Percentiles rank a stretch among this genome's conserved stretches.
phyloP scores from a whole-genome alignment of 1,139 yeast species.

The Saccharomycopsis hybrid region DNA sequence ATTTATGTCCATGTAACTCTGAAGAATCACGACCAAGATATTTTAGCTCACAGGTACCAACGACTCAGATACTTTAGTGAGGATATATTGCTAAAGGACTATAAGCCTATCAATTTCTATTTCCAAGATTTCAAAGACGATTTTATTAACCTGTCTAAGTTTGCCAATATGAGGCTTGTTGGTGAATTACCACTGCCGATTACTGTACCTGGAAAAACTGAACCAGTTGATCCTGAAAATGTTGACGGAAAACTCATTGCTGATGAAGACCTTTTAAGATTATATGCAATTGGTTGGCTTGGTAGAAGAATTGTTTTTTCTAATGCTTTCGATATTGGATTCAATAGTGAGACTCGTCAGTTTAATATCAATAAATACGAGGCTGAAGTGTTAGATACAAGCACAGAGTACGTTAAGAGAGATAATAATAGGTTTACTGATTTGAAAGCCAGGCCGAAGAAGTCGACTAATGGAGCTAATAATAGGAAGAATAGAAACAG shows the following conservation, averaged over 20 bases:
- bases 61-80: slow-evolving; percentile 54
- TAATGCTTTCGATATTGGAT: slow-evolving; percentile 11
- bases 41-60: slow-evolving; percentile 29
- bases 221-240: slow-evolving; percentile 24
- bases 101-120: slow-evolving; percentile 44
- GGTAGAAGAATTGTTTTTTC: slow-evolving; percentile 29
- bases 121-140: slow-evolving; percentile 58
- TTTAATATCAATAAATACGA: slow-evolving; percentile 4
- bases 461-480: too few species aligned
- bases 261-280: slow-evolving; percentile 33
- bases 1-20: slow-evolving; percentile 24
- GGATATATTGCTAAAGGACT: slow-evolving; percentile 58
- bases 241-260: slow-evolving; percentile 7
- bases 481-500: too few species aligned
- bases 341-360: background rate
- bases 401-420: background rate
- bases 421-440: too few species aligned
- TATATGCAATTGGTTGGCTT: slow-evolving; percentile 33
- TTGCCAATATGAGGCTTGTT: slow-evolving; percentile 27
- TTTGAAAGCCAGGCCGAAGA: too few species aligned
- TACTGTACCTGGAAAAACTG: slow-evolving; percentile 26
- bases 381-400: slow-evolving; percentile 8
- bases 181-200: slow-evolving; percentile 32
- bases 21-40: background rate
- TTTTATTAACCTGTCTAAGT: slow-evolving; percentile 26